These are phyloP conservation scores for Sarocladium kiliense DNA, from an alignment of 2,329 filamentous ascomycete species.

Conservation along the genomic window DNA sequence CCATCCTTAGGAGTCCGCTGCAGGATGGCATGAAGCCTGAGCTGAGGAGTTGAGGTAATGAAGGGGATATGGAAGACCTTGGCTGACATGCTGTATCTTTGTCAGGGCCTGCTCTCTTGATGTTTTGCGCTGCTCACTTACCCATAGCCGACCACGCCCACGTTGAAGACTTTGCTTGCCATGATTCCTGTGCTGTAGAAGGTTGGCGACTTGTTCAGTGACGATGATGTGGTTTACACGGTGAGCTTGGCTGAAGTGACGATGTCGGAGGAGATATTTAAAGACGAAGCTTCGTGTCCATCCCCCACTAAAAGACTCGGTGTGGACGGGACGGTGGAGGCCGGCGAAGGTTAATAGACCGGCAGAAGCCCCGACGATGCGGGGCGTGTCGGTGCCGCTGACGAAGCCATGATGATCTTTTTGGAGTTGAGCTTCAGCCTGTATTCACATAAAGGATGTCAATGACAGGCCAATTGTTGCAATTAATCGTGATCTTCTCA, in stretches of 20 bases:
- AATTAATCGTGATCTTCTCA: background rate
- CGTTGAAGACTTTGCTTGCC: conserved; percentile 38
- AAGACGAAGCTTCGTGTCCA: background rate
- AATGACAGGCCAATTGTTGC: no score
- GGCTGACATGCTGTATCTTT: conserved; percentile 47
- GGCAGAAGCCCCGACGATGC: background rate
- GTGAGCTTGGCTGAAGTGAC: background rate
- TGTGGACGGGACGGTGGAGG: background rate
- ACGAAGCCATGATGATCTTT: background rate
- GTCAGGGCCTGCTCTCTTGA: conserved; percentile 13
- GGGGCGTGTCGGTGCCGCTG: background rate
- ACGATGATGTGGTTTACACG: no score
- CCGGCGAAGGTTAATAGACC: background rate
- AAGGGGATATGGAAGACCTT: conserved; percentile 84
- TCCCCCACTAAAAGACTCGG: background rate
- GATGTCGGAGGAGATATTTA: background rate
- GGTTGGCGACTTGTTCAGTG: no score
- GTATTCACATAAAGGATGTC: no score
- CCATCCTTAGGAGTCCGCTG: conserved; percentile 62
- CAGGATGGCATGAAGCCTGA: conserved; percentile 69
- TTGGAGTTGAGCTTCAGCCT: no score
- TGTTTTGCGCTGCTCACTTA: conserved; percentile 21
- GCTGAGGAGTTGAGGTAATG: conserved; percentile 56
- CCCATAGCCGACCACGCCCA: conserved; percentile 48
- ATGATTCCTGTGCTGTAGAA: conserved; percentile 20